Evolutionary conservation across 2,329 filamentous ascomycete species (phyloP).

Genomic region (Penicillium sp.): DNA sequence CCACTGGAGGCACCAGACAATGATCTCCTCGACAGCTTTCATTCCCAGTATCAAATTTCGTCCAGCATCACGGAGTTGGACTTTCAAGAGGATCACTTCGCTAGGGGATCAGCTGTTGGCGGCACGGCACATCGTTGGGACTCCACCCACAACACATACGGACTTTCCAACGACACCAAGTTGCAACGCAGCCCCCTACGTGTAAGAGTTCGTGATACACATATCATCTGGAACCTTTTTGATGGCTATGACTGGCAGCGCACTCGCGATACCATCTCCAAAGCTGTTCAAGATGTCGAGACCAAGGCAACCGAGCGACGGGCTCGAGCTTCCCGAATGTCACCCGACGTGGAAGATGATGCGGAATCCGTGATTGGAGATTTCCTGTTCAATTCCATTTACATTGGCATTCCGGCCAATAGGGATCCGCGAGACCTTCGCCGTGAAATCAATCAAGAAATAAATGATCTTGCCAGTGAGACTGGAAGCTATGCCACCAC

Average conservation of each 20-base stretch:
- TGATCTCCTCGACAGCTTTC: constrained; percentile 47
- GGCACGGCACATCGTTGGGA: constrained; percentile 74
- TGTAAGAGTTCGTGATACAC: constrained; percentile 74
- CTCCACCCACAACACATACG: constrained; percentile 68
- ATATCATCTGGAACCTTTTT: constrained; percentile 95
- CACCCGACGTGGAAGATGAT: constrained; percentile 55
- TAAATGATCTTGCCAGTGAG: constrained; percentile 81
- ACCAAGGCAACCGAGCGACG: constrained; percentile 70
- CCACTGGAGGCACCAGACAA: constrained; percentile 33
- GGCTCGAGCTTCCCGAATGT: constrained; percentile 51
- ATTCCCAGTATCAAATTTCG: constrained; percentile 50
- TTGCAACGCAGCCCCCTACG: constrained; percentile 65
- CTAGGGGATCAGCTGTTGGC: constrained; percentile 53
- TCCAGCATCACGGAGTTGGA: constrained; percentile 59
- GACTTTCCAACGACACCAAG: constrained; percentile 56
- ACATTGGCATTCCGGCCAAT: constrained; percentile 85
- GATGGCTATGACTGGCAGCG: constrained; percentile 95
- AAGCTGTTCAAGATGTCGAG: constrained; percentile 85
- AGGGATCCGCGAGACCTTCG: constrained; percentile 76
- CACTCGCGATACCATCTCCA: constrained; percentile 78
- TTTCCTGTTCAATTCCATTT: constrained; percentile 97
- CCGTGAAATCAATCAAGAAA: constrained; percentile 76
- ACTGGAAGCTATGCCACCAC: constrained; percentile 83
- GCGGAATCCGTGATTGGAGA: constrained; percentile 86
- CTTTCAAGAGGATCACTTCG: constrained; percentile 75